Percentiles rank a stretch among this genome's conserved stretches.
phyloP scores from a whole-genome alignment of 345 rosid genomes.

The Microthlaspi erraticum region DNA sequence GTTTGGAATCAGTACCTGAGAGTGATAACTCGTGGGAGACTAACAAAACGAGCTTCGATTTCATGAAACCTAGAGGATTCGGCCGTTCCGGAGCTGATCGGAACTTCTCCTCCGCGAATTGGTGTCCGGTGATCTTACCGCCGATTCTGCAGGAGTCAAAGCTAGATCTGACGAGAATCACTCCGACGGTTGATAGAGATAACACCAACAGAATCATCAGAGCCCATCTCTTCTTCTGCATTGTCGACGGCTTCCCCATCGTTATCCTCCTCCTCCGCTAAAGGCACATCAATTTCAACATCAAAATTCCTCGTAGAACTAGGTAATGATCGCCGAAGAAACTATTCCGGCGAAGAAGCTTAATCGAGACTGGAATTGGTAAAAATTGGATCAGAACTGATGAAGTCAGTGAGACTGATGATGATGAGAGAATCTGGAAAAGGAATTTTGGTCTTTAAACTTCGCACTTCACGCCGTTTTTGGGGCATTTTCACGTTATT shows the following conservation, averaged over 20 bases:
- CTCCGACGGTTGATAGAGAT: slow-evolving; percentile 57
- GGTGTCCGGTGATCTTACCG: slow-evolving; percentile 28
- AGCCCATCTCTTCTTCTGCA: slow-evolving; percentile 74
- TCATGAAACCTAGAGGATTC: slow-evolving; percentile 78
- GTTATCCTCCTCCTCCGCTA: not conserved
- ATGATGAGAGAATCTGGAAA: not conserved
- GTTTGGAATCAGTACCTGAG: slow-evolving; percentile 54
- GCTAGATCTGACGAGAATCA: slow-evolving; percentile 64
- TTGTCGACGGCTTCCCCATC: slow-evolving; percentile 62
- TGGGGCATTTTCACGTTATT: not conserved
- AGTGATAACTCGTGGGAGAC: slow-evolving; percentile 90
- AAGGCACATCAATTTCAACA: not conserved
- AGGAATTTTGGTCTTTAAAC: slow-evolving; percentile 2
- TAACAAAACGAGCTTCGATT: slow-evolving; percentile 75
- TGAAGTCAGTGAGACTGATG: slow-evolving; percentile 22
- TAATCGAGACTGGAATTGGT: not conserved
- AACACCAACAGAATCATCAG: slow-evolving; percentile 58
- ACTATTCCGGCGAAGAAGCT: not conserved
- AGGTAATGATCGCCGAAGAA: not conserved
- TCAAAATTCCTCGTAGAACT: no score
- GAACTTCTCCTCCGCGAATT: slow-evolving; percentile 26
- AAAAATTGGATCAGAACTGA: slow-evolving; percentile 14
- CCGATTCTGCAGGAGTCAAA: slow-evolving; percentile 54
- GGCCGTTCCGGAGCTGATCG: slow-evolving; percentile 26
- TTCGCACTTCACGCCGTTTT: slow-evolving; percentile 34